These are phyloP conservation scores for Gossypium schwendimanii DNA, from an alignment of 441 rosid genomes.

Conservation along the genomic window DNA sequence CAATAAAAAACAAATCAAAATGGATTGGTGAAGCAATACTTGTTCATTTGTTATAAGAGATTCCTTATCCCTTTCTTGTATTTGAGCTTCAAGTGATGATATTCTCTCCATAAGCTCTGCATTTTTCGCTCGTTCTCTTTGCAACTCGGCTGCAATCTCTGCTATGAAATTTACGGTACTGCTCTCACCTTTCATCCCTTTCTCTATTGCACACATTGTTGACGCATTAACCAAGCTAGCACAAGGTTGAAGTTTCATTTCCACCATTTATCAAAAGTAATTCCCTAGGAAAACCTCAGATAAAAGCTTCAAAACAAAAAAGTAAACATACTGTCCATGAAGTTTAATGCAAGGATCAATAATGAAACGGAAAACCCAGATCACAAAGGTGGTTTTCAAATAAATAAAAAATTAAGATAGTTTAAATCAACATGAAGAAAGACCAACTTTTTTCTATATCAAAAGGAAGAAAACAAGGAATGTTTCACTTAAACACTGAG, in stretches of 20 bases:
- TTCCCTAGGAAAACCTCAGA: background rate
- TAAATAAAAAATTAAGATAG: background rate
- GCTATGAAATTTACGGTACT: constrained; percentile 21
- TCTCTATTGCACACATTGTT: constrained; percentile 40
- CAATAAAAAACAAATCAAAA: background rate
- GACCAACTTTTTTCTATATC: background rate
- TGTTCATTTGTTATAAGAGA: constrained; percentile 19
- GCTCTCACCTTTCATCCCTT: constrained; percentile 31
- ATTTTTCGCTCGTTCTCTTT: constrained; percentile 45
- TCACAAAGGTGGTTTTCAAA: too few relatives aligned
- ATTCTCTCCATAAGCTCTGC: constrained; percentile 44
- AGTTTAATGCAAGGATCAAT: background rate
- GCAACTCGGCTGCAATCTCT: constrained; percentile 40
- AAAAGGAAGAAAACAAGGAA: too few relatives aligned
- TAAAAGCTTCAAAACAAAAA: background rate
- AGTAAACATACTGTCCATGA: background rate
- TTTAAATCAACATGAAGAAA: background rate
- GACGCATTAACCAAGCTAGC: constrained; percentile 39
- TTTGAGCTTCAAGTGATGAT: constrained; percentile 45
- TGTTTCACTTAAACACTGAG: background rate
- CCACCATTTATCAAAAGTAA: constrained; percentile 31
- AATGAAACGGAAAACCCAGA: background rate
- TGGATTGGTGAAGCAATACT: constrained; percentile 25
- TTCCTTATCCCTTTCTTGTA: constrained; percentile 27
- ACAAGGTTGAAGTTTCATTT: constrained; percentile 27